Conservation (phyloP, 805 yeast species). For the Kazachstania kunashirensis region DNA sequence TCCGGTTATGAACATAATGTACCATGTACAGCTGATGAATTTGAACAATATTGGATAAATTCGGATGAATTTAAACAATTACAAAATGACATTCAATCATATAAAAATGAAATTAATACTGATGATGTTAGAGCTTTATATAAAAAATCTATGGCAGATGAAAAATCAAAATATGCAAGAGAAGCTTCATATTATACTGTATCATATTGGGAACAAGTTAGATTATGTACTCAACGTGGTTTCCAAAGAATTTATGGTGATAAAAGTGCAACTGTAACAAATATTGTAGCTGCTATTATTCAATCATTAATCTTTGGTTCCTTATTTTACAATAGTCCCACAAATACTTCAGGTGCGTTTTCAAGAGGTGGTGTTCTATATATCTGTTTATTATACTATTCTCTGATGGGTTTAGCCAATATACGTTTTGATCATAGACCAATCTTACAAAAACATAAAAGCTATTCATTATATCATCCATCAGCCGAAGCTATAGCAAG, state of each 20-base stretch:
- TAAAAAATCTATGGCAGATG: slow-evolving; percentile 22
- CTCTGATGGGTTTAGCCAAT: slow-evolving; percentile 41
- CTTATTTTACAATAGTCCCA: slow-evolving; percentile 44
- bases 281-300: slow-evolving; percentile 28
- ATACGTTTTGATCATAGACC: slow-evolving; percentile 44
- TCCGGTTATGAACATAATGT: slow-evolving; percentile 41
- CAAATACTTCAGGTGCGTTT: slow-evolving; percentile 46
- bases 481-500: slow-evolving; percentile 64
- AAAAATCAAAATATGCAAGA: slow-evolving; percentile 20
- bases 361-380: slow-evolving; percentile 57
- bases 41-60: slow-evolving; percentile 36
- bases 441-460: slow-evolving; percentile 61
- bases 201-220: slow-evolving; percentile 37
- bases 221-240: slow-evolving; percentile 41
- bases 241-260: slow-evolving; percentile 51
- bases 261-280: slow-evolving; percentile 36
- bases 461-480: slow-evolving; percentile 64
- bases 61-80: slow-evolving; percentile 35
- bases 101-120: slow-evolving; percentile 19
- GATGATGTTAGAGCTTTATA: slow-evolving; percentile 31
- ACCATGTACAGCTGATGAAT: slow-evolving; percentile 52
- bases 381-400: slow-evolving; percentile 47
- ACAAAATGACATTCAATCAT: slow-evolving; percentile 35
- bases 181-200: slow-evolving; percentile 22
- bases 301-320: slow-evolving; percentile 58